Percentiles rank a stretch among this genome's conserved stretches.
Evolutionary conservation across 2,329 filamentous ascomycete genomes (phyloP).

Genomic region (Hortaea sp.): DNA sequence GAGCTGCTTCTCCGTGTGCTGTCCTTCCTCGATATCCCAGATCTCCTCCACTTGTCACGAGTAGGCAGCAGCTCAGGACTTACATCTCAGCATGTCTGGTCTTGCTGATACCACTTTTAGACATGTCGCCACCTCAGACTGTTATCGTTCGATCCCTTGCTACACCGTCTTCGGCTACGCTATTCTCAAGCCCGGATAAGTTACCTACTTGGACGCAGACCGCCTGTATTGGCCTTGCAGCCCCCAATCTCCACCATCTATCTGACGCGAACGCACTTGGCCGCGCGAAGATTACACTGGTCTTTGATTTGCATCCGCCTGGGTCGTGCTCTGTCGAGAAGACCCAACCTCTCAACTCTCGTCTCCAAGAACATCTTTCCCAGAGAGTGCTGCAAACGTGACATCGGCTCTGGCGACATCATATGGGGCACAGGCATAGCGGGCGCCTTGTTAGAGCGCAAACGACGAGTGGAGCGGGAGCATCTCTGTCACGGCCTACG

Average conservation of each 20-base stretch:
- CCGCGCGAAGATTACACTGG: conserved; percentile 53
- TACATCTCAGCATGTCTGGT: not conserved
- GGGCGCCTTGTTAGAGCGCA: conserved; percentile 52
- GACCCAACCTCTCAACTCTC: conserved; percentile 51
- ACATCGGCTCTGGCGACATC: conserved; percentile 24
- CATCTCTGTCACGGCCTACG: conserved; percentile 56
- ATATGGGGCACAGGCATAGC: conserved; percentile 36
- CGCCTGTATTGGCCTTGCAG: conserved; percentile 50
- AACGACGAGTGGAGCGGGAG: conserved; percentile 55
- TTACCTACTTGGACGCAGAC: conserved; percentile 46
- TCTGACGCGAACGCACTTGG: conserved; percentile 54
- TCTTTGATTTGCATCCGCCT: conserved; percentile 57
- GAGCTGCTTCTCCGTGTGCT: conserved; percentile 38
- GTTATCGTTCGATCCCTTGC: conserved; percentile 54
- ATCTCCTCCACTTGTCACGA: conserved; percentile 34
- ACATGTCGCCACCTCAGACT: conserved; percentile 52
- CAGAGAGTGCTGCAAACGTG: conserved; percentile 43
- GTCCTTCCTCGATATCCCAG: conserved; percentile 36
- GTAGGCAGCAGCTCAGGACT: conserved; percentile 16
- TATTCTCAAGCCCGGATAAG: conserved; percentile 45
- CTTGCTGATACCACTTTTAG: conserved; percentile 29
- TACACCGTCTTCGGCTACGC: conserved; percentile 54
- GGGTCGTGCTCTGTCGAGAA: conserved; percentile 48
- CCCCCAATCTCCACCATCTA: conserved; percentile 57
- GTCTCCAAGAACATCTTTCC: conserved; percentile 57